Conservation (phyloP, 371 early-diverging fungal species). For the Apophysomyces variabilis region DNA sequence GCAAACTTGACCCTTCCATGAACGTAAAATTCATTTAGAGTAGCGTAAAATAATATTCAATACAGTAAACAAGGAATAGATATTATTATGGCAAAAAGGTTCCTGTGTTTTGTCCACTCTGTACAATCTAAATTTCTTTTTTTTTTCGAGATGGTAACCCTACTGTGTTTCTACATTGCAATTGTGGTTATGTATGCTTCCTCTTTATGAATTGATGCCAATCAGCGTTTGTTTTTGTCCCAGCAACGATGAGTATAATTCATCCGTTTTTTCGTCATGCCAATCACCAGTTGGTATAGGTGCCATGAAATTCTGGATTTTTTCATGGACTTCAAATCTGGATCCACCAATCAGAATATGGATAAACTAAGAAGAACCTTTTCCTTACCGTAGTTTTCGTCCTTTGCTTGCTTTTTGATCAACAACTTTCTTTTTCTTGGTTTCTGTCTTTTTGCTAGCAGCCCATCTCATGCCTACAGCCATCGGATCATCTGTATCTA, state of each 20-base stretch:
- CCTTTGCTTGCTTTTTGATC: slow-evolving; percentile 94
- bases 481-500: slow-evolving; percentile 83
- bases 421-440: slow-evolving; percentile 76
- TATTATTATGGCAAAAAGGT: too few relatives aligned
- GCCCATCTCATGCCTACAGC: slow-evolving; percentile 85
- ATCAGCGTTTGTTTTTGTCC: slow-evolving; percentile 56
- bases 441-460: slow-evolving; percentile 70
- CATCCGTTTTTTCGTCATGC: slow-evolving; percentile 91
- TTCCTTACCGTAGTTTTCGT: slow-evolving; percentile 73
- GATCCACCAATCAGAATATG: not conserved
- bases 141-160: too few relatives aligned
- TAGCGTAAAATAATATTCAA: too few relatives aligned
- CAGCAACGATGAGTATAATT: slow-evolving; percentile 85
- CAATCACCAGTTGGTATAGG: slow-evolving; percentile 86
- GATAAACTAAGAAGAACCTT: not conserved
- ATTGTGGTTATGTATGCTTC: too few relatives aligned
- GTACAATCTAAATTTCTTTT: too few relatives aligned
- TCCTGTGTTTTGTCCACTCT: too few relatives aligned
- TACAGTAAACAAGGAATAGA: too few relatives aligned
- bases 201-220: slow-evolving; percentile 11
- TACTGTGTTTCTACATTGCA: too few relatives aligned
- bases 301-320: slow-evolving; percentile 94
- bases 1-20: too few relatives aligned
- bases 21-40: too few relatives aligned
- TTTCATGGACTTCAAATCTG: slow-evolving; percentile 92